Evolutionary conservation across 2,329 filamentous ascomycete genomes (phyloP).

Genomic region (Gyromitra esculenta): DNA sequence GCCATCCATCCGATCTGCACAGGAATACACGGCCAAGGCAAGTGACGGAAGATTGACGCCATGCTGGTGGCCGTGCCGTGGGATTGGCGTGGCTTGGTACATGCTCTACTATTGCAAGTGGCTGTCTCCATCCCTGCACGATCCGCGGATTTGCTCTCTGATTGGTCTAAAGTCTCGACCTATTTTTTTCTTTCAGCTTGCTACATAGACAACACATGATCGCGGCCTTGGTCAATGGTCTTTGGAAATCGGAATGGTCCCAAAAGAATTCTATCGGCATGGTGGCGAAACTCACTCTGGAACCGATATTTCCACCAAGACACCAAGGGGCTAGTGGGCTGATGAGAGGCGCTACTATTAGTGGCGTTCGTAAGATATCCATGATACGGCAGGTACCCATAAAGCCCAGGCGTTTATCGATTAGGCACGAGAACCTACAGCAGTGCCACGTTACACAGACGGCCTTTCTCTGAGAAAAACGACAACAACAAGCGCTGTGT

Average conservation of each 20-base stretch:
- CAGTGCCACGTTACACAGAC: constrained; percentile 35
- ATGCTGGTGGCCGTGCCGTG: constrained; percentile 22
- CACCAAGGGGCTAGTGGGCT: background rate
- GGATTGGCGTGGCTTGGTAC: constrained; percentile 18
- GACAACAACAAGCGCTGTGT: constrained; percentile 27
- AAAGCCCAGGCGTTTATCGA: constrained; percentile 21
- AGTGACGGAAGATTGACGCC: constrained; percentile 39
- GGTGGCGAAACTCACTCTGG: constrained; percentile 18
- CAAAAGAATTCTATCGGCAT: background rate
- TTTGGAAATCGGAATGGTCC: background rate
- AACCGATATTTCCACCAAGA: constrained; percentile 19
- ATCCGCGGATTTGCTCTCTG: background rate
- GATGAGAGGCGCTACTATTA: background rate
- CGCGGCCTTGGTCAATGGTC: background rate
- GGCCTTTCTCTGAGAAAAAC: no score
- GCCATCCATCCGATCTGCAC: constrained; percentile 19
- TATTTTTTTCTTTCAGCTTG: constrained; percentile 1
- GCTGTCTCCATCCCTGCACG: constrained; percentile 11
- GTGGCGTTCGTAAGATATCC: background rate
- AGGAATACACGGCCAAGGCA: background rate
- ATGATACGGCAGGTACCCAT: constrained; percentile 25
- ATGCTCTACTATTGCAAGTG: constrained; percentile 10
- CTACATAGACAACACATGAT: constrained; percentile 20
- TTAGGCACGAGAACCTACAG: background rate
- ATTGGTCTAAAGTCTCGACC: background rate